These are phyloP conservation scores for Panicum miliaceum DNA, from an alignment of 176 grass and related monocot species.

Conservation along the genomic window DNA sequence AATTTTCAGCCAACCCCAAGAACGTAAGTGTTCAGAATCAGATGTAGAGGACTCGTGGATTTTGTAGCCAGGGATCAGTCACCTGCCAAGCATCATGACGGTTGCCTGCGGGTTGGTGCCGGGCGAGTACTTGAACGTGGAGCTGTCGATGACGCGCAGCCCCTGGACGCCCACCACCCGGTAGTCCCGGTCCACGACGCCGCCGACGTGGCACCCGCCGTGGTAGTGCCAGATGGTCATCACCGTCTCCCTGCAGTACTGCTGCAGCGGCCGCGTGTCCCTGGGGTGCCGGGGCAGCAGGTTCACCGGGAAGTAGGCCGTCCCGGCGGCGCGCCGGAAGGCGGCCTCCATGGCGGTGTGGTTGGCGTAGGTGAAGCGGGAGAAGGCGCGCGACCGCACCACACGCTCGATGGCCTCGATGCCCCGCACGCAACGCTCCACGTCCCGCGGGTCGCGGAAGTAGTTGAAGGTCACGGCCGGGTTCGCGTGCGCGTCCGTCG, in stretches of 20 bases:
- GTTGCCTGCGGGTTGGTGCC: conserved; percentile 92
- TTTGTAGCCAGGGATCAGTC: too few species aligned
- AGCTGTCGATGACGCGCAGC: conserved; percentile 66
- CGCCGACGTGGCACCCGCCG: conserved; percentile 64
- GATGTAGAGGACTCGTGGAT: too few species aligned
- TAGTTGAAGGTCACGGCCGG: conserved; percentile 80
- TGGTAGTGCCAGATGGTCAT: conserved; percentile 96
- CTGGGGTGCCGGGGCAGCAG: conserved; percentile 45
- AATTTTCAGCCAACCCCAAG: too few species aligned
- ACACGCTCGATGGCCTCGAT: conserved; percentile 66
- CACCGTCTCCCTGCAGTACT: conserved; percentile 70
- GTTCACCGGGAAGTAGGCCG: conserved; percentile 49
- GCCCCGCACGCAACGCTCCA: conserved; percentile 62
- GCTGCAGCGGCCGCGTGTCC: conserved; percentile 47
- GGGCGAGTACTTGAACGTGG: conserved; percentile 74
- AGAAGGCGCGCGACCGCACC: conserved; percentile 50
- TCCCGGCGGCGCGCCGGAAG: conserved; percentile 25
- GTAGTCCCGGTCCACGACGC: conserved; percentile 53
- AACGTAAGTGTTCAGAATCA: too few species aligned
- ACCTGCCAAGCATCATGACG: conserved; percentile 96
- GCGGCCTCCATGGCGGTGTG: conserved; percentile 34
- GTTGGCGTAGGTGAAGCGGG: conserved; percentile 55
- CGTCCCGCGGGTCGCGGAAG: conserved; percentile 59
- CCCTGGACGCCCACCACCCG: conserved; percentile 44
- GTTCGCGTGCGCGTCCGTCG: conserved; percentile 52